Evolutionary conservation across 2,329 filamentous ascomycete genomes (phyloP).

Genomic region (Botrytis aclada): DNA sequence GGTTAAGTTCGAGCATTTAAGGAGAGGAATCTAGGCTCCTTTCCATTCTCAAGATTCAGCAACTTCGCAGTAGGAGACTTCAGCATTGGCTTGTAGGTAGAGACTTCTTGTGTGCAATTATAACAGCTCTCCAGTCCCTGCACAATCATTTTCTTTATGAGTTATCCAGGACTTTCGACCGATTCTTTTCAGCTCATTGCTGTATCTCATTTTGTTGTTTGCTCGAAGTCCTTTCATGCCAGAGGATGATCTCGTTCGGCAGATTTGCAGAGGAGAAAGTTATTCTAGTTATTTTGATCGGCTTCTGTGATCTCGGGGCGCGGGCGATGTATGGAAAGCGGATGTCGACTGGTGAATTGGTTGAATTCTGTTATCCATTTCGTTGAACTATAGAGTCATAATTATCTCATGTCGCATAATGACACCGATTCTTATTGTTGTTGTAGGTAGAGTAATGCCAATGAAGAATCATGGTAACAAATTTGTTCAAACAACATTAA

Average conservation of each 20-base stretch:
- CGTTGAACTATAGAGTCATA: neutral
- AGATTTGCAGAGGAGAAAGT: neutral
- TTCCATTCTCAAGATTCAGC: neutral
- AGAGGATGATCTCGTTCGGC: neutral
- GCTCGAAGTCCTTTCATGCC: neutral
- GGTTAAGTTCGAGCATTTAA: neutral
- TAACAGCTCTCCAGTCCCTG: neutral
- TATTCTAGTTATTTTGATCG: neutral
- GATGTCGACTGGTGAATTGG: no score
- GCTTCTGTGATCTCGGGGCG: neutral
- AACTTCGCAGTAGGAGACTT: neutral
- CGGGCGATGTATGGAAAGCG: neutral
- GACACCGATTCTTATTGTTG: neutral
- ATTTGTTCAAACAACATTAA: neutral
- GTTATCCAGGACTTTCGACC: neutral
- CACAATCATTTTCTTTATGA: neutral
- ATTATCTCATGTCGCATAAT: neutral
- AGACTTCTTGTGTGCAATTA: neutral
- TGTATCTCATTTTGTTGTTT: neutral
- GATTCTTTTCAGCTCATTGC: neutral
- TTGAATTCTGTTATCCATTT: neutral
- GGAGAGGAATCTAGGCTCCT: neutral
- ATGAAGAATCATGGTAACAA: neutral
- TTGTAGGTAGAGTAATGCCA: neutral
- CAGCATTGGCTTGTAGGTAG: neutral